Base-by-base conservation (phyloP, 257 asterid species). In the Galeopsis tetrahit region DNA sequence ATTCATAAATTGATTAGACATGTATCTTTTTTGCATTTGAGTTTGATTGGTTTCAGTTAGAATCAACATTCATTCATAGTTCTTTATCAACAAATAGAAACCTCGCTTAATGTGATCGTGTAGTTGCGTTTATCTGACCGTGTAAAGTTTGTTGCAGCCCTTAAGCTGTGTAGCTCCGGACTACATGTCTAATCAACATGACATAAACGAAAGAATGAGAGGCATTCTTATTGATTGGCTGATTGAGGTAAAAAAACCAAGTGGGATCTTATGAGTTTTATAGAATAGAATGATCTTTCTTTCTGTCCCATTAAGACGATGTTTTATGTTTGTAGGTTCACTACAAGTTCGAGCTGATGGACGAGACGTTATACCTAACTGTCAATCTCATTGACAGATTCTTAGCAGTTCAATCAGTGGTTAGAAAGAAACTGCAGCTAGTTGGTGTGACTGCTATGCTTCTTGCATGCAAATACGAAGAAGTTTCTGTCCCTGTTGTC, bases 381-480 rank as follows among this genome's bases (percentile, higher is more conserved):
- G 88, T 95, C 68, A 90, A 86, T 72, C 89, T 95, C 80, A 90
- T 95, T 8, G 99, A 95, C 77, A 76, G 99, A 77, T 95, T 90
- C 70, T 69, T 95, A 43, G 85, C 95, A 3, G 73, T 77, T 56
- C 79, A 82, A n/a, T 63, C 92, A 7, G 85, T 94, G 2, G 83
- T 82, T 61, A 86, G 97, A 69, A 94, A 94, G 85, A 91, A 94
- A 53, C 79, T 94, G 75, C 99, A 91, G 82, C 89, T 91, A 21
- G 97, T 89, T 11, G 99, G 99, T 6, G 87, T 91, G 17, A 94
- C 99, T 1, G 96, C 97, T 3, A 67, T 91, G 93, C 97, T 94
- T 70, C 85, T 94, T 15, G 97, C 99, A 10, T 90, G 98, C 96
- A 95, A 95, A 46, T 95, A 92, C 38, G 99, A 95, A 78, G 99